Evolutionary conservation across 2,329 filamentous ascomycete species (phyloP), one percentile per base, ranked within the genome.

Genomic region (Acarospora socialis): DNA sequence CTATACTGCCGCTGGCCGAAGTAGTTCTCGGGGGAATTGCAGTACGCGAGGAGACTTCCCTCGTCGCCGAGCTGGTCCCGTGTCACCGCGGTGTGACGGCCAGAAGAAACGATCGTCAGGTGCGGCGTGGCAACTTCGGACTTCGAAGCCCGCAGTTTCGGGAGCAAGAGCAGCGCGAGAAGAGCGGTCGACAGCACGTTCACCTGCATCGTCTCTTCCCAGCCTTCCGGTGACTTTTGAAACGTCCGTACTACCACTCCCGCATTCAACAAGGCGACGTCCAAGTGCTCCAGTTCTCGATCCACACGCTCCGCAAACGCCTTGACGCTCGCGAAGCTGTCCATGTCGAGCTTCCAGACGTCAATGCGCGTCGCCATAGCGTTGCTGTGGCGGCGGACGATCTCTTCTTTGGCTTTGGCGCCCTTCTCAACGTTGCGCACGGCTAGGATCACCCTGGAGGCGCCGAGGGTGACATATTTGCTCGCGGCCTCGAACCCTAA

Each of bases 381-480:
- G n/a, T n/a, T n/a, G n/a, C 25, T 30, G 5, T 33, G 33, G 9
- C 29, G 36, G 2, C 35, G 36, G 35, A 51, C 50, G 18, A 65
- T 55, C 9, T 44, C 39, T 9, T 42, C 34, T 20, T 54, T 55
- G 2, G 65, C 62, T 1, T 45, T 51, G 13, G 61, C 49, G n/a
- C 56, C 64, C 29, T 60, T 61, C 2, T 51, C 46, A 2, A 54
- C 29, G 22, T 44, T 48, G 22, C 61, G 51, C 1, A 61, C 57
- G 3, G 46, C 61, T 16, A 66, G 45, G 14, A 65, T 52, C 3
- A 66, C 43, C 8, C 46, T 54, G 1, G 46, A 43, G 3, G 54
- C 38, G 1, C 54, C 51, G 2, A 58, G 49, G 0, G 27, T 30
- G 10, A 57, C 46, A 2, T 62, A 46, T 23, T 63, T 55, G 1